Evolutionary conservation across 1,284 basidiomycete genomes (phyloP).

Genomic region (Sanghuangporus weigelae): DNA sequence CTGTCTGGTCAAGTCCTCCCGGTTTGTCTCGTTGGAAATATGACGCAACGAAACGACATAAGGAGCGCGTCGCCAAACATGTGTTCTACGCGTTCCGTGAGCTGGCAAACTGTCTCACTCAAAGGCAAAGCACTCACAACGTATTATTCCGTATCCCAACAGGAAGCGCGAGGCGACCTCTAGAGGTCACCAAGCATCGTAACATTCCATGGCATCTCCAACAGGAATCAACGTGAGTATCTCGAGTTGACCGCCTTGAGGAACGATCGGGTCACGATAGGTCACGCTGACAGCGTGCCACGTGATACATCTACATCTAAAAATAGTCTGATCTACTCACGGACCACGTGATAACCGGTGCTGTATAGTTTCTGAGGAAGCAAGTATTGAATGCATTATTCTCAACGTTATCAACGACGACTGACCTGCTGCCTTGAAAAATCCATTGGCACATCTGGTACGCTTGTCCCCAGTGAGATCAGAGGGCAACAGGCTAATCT

Average conservation of each 20-base stretch:
- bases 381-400: no score
- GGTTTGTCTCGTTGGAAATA: not conserved
- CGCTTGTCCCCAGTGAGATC: not conserved
- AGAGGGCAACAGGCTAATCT: slow-evolving; percentile 6
- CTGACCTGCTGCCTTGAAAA: slow-evolving; percentile 68
- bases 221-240: not conserved
- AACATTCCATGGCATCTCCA: slow-evolving; percentile 47
- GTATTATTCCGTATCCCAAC: not conserved
- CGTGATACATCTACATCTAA: not conserved
- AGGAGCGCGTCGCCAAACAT: not conserved
- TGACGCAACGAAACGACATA: not conserved
- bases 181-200: slow-evolving; percentile 41
- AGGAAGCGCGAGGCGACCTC: slow-evolving; percentile 25
- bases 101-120: not conserved
- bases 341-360: slow-evolving; percentile 23
- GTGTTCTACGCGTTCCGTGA: not conserved
- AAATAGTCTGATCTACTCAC: slow-evolving; percentile 12
- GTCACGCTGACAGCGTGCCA: not conserved
- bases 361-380: slow-evolving; percentile 26
- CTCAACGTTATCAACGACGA: not conserved
- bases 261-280: no score
- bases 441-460: slow-evolving; percentile 74
- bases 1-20: not conserved
- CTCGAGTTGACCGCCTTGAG: not conserved
- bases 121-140: not conserved